Conservation (phyloP, 768 basidiomycete species). For the Rhizopogon vulgaris region DNA sequence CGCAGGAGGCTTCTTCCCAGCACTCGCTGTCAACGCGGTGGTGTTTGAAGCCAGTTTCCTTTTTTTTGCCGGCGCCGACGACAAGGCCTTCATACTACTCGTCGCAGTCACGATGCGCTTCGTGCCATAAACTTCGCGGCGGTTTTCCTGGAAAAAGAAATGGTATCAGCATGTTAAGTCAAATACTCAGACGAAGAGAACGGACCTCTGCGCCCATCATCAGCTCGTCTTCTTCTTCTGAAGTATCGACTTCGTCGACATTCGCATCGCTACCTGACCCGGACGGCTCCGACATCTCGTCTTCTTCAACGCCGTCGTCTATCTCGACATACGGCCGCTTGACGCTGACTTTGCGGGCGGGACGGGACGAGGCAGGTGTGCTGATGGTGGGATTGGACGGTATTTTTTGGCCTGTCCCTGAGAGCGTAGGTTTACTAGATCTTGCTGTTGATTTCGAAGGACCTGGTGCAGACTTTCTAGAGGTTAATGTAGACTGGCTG, state of each 20-base stretch:
- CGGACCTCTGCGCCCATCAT: conserved; percentile 56
- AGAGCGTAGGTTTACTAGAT: neutral
- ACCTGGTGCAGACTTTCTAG: neutral
- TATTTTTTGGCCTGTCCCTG: neutral
- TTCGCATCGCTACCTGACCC: conserved; percentile 10
- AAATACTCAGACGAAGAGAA: neutral
- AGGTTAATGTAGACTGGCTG: neutral
- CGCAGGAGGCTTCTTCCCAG: neutral
- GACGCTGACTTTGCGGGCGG: conserved; percentile 12
- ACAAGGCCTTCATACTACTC: conserved; percentile 4
- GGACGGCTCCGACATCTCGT: conserved; percentile 2
- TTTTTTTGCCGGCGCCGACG: conserved; percentile 13
- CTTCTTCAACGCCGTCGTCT: conserved; percentile 21
- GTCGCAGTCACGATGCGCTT: conserved; percentile 18
- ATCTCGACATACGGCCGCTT: conserved; percentile 27
- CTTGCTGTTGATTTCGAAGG: neutral
- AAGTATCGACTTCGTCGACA: conserved; percentile 21
- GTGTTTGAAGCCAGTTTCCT: conserved; percentile 10
- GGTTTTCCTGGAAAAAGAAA: conserved; percentile 30
- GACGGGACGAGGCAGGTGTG: conserved; percentile 4
- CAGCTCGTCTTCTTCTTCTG: conserved; percentile 46
- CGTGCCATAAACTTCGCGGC: conserved; percentile 28
- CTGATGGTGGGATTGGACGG: neutral
- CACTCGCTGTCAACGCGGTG: neutral
- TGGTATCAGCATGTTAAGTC: neutral